phyloP scores from a whole-genome alignment of 306 rosid genomes.

The Datisca glomerata region DNA sequence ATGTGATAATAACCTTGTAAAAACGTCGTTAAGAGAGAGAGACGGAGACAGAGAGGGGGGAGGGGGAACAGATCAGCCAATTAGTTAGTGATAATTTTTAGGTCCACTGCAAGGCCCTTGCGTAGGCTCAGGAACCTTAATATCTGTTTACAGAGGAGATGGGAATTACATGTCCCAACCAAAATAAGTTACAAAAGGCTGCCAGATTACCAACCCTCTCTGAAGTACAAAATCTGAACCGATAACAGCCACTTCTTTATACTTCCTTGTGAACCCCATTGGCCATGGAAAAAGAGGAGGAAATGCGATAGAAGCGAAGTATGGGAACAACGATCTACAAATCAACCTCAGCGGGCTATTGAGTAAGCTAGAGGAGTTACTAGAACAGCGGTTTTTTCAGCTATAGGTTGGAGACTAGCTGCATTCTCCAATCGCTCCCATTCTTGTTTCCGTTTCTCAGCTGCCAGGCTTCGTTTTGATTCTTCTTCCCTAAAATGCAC shows the following conservation, averaged over 20 bases:
- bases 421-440: slow-evolving; percentile 70
- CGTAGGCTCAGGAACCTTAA: no score
- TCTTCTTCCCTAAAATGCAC: slow-evolving; percentile 58
- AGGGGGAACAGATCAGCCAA: no score
- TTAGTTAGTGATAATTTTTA: no score
- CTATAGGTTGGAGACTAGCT: slow-evolving; percentile 62
- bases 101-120: no score
- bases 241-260: slow-evolving; percentile 22
- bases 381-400: slow-evolving; percentile 76
- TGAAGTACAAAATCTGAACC: neutral
- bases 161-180: slow-evolving; percentile 24
- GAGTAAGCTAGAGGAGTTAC: slow-evolving; percentile 43
- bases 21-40: no score
- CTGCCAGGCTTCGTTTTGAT: slow-evolving; percentile 24
- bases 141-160: slow-evolving; percentile 54
- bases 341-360: slow-evolving; percentile 30
- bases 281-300: neutral
- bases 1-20: no score
- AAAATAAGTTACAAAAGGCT: slow-evolving; percentile 39
- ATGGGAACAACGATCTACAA: no score
- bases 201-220: slow-evolving; percentile 18
- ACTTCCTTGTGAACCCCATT: no score
- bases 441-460: slow-evolving; percentile 54
- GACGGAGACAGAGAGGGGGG: no score
- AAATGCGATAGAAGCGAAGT: neutral